Evolutionary conservation across 768 basidiomycete genomes (phyloP), one percentile per base, ranked within the genome.

Genomic region (Serendipita vermifera): DNA sequence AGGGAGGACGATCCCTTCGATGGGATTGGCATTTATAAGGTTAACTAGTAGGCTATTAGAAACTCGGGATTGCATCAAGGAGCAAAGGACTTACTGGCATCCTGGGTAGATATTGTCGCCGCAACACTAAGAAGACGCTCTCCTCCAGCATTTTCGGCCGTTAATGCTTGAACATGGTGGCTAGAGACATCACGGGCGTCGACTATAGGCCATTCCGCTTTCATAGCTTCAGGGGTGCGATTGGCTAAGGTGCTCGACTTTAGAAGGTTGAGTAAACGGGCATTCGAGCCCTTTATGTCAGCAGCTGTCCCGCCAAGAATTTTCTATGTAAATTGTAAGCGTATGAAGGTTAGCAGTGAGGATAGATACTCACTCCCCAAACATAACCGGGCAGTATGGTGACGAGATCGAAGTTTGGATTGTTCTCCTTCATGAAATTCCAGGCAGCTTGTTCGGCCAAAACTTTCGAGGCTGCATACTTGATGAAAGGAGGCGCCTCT

Each of bases 141-240:
- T 26, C 32, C 32, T 14, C 26, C 39, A 15, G 38, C 36, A 15
- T 17, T 26, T n/a, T 33, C 29, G 31, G 35, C 17, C 5, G 22
- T 31, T 22, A 56, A 39, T 15, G 55, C 55, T 6, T 20, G 38
- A 31, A 41, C 38, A 29, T 56, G 55, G n/a, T 15, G 26, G 24
- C 36, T 29, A 3, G 38, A 38, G 17, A 38, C 29, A 39, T 56
- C 55, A 20, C 36, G 55, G 3, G 43, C 53, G 29, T 53, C 58
- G n/a, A n/a, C n/a, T n/a, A n/a, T n/a, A n/a, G 6, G 31, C 20
- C 6, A 29, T 15, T n/a, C 5, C 5, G 46, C n/a, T 26, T n/a
- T 20, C n/a, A 9, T 29, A 20, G 6, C 22, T 26, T n/a, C n/a
- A n/a, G n/a, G n/a, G 31, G 22, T 22, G 46, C 9, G 27, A 51